A percentile compares a stretch with the other conserved stretches of the same genome.
Evolutionary conservation across 129 eudicot species (phyloP).

Genomic region (Scalesia atractyloides): DNA sequence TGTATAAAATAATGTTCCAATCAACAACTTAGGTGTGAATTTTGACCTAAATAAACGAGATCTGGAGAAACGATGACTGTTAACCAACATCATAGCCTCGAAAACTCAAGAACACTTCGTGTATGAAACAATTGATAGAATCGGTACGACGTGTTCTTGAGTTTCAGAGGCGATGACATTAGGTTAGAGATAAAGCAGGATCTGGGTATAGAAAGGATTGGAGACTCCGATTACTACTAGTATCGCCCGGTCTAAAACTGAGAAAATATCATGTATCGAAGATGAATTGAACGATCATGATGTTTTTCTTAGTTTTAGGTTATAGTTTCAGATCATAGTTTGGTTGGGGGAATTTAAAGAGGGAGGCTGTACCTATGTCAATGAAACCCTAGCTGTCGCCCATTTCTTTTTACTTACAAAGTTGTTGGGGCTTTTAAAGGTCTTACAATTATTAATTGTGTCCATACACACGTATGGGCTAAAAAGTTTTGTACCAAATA

Average conservation of each 20-base stretch:
- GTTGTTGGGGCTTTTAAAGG: too few species aligned
- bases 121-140: background rate
- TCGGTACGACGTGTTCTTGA: slow-evolving; percentile 20
- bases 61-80: background rate
- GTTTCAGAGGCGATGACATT: slow-evolving; percentile 22
- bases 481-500: too few species aligned
- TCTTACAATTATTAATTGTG: too few species aligned
- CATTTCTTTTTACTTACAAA: too few species aligned
- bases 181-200: background rate
- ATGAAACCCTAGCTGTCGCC: slow-evolving; percentile 6
- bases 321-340: background rate
- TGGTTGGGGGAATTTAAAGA: background rate
- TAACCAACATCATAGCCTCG: slow-evolving; percentile 12
- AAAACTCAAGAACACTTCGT: slow-evolving; percentile 17
- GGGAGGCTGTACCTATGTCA: background rate
- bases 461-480: too few species aligned
- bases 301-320: slow-evolving; percentile 24
- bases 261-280: slow-evolving; percentile 9
- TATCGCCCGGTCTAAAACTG: background rate
- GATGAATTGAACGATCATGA: background rate
- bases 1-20: background rate
- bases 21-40: background rate
- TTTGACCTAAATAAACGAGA: background rate
- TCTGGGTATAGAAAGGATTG: background rate
- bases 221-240: background rate